Conservation (phyloP, 148 eudicot species). For the Cornus controversa region DNA sequence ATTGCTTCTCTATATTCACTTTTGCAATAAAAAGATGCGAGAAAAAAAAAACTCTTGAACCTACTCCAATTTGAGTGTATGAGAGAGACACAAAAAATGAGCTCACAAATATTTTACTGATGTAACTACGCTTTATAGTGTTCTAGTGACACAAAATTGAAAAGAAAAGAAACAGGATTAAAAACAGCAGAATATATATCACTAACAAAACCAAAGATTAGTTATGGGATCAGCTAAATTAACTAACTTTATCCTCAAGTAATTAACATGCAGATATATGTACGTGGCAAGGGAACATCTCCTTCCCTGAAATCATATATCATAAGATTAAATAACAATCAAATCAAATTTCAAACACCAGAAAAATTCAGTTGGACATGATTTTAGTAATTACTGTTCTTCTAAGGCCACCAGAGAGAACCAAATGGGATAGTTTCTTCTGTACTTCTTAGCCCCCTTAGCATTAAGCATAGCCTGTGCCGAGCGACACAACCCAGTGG, state of each 20-base stretch:
- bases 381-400: constrained; percentile 43
- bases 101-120: not conserved
- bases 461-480: constrained; percentile 40
- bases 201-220: not conserved
- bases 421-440: constrained; percentile 78
- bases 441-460: constrained; percentile 21
- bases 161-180: not conserved
- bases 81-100: no score
- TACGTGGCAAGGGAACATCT: constrained; percentile 65
- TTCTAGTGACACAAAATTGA: constrained; percentile 3
- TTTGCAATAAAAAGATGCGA: not conserved
- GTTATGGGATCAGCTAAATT: not conserved
- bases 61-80: not conserved
- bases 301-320: constrained; percentile 56
- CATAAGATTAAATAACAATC: not conserved
- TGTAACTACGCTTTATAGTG: not conserved
- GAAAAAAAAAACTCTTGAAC: not conserved
- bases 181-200: not conserved
- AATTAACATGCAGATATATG: constrained; percentile 66
- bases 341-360: not conserved
- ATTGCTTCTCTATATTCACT: not conserved
- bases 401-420: constrained; percentile 73
- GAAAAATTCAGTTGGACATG: not conserved
- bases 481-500: constrained; percentile 31
- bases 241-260: constrained; percentile 86